These are phyloP conservation scores for Henckelia pumila DNA, from an alignment of 257 asterid genomes.

Conservation along the genomic window DNA sequence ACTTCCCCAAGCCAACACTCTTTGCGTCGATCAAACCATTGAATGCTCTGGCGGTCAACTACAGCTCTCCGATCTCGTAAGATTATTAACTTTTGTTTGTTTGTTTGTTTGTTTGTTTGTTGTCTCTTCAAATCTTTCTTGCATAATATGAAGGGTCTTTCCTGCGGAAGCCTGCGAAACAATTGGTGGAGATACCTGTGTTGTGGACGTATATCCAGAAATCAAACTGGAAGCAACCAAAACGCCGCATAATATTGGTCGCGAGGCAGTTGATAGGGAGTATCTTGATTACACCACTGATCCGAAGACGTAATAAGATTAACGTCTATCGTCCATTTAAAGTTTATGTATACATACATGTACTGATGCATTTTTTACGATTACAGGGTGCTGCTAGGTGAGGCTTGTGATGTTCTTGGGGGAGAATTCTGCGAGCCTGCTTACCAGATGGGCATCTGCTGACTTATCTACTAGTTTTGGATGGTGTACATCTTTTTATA, in stretches of 20 bases:
- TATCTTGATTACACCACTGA: constrained; percentile 46
- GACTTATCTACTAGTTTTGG: background rate
- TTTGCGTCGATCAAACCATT: constrained; percentile 26
- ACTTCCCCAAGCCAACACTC: constrained; percentile 22
- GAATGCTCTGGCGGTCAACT: constrained; percentile 31
- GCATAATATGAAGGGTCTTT: constrained; percentile 38
- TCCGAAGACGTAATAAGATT: constrained; percentile 42
- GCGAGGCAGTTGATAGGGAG: constrained; percentile 52
- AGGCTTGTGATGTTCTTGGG: constrained; percentile 55
- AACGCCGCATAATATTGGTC: constrained; percentile 11
- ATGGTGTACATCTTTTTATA: background rate
- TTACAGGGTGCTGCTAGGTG: constrained; percentile 46
- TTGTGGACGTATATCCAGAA: constrained; percentile 47
- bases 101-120: background rate
- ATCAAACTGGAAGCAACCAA: constrained; percentile 25
- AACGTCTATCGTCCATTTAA: too few species aligned
- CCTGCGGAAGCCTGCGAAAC: constrained; percentile 74
- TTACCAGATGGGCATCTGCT: constrained; percentile 29
- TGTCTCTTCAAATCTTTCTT: background rate
- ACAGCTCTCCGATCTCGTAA: constrained; percentile 41
- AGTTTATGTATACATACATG: background rate
- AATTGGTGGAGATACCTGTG: constrained; percentile 56
- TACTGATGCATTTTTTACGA: background rate
- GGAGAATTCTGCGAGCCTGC: constrained; percentile 40
- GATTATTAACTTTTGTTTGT: constrained; percentile 5